Base-by-base conservation (phyloP, 208 protist species). In the Crithidia acanthocephali region DNA sequence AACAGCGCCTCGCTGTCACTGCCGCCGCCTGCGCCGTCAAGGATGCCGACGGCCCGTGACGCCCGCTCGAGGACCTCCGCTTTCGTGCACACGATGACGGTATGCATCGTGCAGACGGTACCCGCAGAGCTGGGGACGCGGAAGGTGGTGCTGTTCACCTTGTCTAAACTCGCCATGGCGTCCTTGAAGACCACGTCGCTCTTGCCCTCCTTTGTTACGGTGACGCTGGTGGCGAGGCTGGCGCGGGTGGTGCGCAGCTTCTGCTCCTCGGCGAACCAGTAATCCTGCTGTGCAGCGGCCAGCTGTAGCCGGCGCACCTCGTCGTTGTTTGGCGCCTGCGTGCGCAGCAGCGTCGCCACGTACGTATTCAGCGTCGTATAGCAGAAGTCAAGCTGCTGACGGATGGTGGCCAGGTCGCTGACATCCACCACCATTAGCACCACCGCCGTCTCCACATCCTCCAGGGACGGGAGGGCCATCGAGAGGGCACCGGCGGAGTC, bases 381-480 rank as follows among this genome's bases (percentile, higher is more conserved):
- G 64, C 74, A 85, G 25, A 71, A 74, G 40, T 80, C 78, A n/a
- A 96, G 57, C 76, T 94, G 88, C 7, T 77, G 79, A 0, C 69
- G 75, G 6, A 95, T 73, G 0, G 66, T 68, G 58, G 72, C 67
- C 28, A 86, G 80, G 59, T 79, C 64, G 30, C 89, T 87, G 0
- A 83, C 75, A 63, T 96, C 89, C n/a, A 96, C 74, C 20, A 92
- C 79, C 48, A 95, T 69, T 25, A 93, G 78, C 33, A 96, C 83
- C 22, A 94, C 76, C 30, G 80, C 80, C 25, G 80, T 82, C 45
- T 91, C 65, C 33, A 96, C 66, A 9, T 88, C 68, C 45, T 85
- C 74, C 8, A 93, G 60, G 8, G 83, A 84, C 11, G 92, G 92
- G 30, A 96, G 75, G 23, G 92, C 92, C 59, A 80, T 81, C 35